Conservation (phyloP, 2,329 filamentous ascomycete species). For the Talaromyces sp. region DNA sequence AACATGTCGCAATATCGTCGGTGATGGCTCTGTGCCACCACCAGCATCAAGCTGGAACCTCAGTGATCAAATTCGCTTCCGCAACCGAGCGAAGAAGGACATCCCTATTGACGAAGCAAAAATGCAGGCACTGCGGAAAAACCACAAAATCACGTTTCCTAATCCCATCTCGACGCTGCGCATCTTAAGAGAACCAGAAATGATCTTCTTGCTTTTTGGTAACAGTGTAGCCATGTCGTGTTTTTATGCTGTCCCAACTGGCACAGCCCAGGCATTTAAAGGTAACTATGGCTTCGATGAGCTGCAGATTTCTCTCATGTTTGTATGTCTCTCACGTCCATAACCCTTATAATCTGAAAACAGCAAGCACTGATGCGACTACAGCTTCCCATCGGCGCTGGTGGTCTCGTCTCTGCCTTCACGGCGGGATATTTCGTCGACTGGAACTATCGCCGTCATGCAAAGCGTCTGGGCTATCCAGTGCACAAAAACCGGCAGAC, state of each 20-base stretch:
- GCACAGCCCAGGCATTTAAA: slow-evolving; percentile 25
- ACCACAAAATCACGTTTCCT: slow-evolving; percentile 20
- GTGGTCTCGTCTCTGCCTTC: slow-evolving; percentile 8
- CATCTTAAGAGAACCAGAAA: slow-evolving; percentile 34
- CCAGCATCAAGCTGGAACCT: slow-evolving; percentile 31
- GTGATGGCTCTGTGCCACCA: slow-evolving; percentile 36
- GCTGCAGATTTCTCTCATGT: slow-evolving; percentile 41
- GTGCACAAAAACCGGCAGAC: slow-evolving; percentile 10
- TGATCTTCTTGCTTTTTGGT: slow-evolving; percentile 36
- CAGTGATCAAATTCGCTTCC: slow-evolving; percentile 26
- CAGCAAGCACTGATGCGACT: no score
- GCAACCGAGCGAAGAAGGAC: slow-evolving; percentile 15
- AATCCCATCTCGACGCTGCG: slow-evolving; percentile 40
- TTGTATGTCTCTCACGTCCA: slow-evolving; percentile 18
- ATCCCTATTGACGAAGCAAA: slow-evolving; percentile 3
- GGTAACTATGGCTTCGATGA: slow-evolving; percentile 38
- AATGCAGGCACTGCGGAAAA: background rate
- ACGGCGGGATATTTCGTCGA: slow-evolving; percentile 16
- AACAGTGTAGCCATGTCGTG: slow-evolving; percentile 30
- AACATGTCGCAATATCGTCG: slow-evolving; percentile 36
- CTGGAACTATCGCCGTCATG: slow-evolving; percentile 15
- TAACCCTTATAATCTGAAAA: no score
- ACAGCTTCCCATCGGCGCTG: slow-evolving; percentile 17
- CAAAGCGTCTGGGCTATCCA: background rate
- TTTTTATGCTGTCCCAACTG: slow-evolving; percentile 43